Base-by-base conservation (phyloP, 2,329 filamentous ascomycete species). In the Diaporthe aspalathi region DNA sequence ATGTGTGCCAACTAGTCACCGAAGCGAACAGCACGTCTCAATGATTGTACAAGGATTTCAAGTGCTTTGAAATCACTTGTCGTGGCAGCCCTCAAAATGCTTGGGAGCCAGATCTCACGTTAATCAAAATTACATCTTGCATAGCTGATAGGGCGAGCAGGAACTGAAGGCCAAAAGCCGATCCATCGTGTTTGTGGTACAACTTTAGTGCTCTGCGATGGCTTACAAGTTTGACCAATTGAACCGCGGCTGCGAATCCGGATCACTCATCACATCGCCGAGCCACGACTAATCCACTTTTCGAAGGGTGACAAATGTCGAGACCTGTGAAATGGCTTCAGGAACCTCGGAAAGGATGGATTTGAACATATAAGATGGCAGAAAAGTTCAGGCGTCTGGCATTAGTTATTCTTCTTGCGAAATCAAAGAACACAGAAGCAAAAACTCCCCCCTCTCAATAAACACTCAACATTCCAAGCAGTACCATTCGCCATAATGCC, bases 181-280 rank as follows among this genome's bases (percentile, higher is more conserved):
- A 11, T 38, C 24, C n/a, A n/a, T n/a, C n/a, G n/a, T n/a, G 29
- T 45, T 0, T 12, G 38, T 45, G 22, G 5, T 22, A 60, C 22
- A 20, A 2, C 20, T 2, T 20, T 60, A 24, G 56, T 43, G 54
- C 9, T 11, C 29, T 24, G 11, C 24, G 14, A 14, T 60, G 22
- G 56, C 56, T 40, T 60, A 29, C 56, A 29, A 20, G 17, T 24
- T 20, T 20, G 40, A 14, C 57, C 57, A 22, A 49, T n/a, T 63
- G 27, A 49, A 32, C 43, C 20, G 24, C 38, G 60, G 27, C 24
- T 49, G 20, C 12, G 29, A 3, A 35, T 7, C 3, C 9, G 60
- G 60, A 63, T 63, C 60, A 63, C 60, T 63, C 60, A 63, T 63
- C 60, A 63, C 3, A 2, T 49, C 12, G 57, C 57, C 40, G 43